Evolutionary conservation across 164 flowering plant genomes (phyloP), one percentile per base, ranked within the genome.

Genomic region (Magnolia sinica): DNA sequence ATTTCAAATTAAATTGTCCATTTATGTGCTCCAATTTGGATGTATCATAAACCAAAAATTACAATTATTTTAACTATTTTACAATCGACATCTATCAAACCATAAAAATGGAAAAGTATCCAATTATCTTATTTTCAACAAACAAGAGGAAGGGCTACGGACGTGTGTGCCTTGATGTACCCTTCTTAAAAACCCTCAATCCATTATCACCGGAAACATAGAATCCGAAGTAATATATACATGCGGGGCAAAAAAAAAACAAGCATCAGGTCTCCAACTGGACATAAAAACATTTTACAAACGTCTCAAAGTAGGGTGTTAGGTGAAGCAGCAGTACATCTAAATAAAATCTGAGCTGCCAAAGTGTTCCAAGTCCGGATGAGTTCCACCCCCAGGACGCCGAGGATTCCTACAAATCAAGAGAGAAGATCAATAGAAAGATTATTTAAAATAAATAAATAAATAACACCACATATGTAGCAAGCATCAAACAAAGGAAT

Each of bases 401-500:
- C 31, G 69, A 11, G 69, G 69, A 66, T 66, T 24, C 45, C 69
- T 66, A 66, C 14, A 66, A 27, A 66, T 22, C 69, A 10, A 66
- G 24, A 19, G 22, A 22, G 9, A 22, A 10, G 13, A 19, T 66
- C 29, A 66, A 23, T 8, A 66, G 29, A 66, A 8, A 23, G 65
- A 18, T 18, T n/a, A 63, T 22, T 24, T 0, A 11, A 66, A 66
- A 13, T 3, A 55, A 16, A 27, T 27, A 27, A 27, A 27, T 27
- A 27, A 27, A 27, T 27, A 27, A 3, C 4, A 19, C 61, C 13
- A 16, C 61, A 11, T 10, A 16, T 55, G 61, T 16, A 55, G 19
- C 13, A 55, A 55, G 18, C 61, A 55, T 55, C 61, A 14, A 16
- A 55, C 61, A 14, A 55, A 55, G 16, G 61, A 55, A 4, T 11